phyloP scores from a whole-genome alignment of 352 stramenopile genomes.

The Phytophthora fragariae region DNA sequence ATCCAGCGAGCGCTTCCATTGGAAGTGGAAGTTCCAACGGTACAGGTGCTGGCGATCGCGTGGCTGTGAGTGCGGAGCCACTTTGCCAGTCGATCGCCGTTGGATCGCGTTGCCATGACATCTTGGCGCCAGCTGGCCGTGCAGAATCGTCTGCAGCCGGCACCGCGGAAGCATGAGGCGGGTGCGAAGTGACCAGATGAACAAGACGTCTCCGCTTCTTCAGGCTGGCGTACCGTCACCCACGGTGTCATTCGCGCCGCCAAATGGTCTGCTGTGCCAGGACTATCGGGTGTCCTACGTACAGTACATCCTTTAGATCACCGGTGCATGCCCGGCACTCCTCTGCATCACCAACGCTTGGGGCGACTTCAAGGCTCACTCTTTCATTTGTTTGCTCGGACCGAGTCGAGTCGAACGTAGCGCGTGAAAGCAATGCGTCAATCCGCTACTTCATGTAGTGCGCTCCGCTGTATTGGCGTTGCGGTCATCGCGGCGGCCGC shows the following conservation, averaged over 20 bases:
- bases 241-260: conserved; percentile 10
- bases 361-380: conserved; percentile 32
- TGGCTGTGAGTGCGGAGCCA: conserved; percentile 22
- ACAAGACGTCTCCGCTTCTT: conserved; percentile 35
- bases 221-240: conserved; percentile 5
- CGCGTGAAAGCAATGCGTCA: conserved; percentile 19
- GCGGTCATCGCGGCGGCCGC: conserved; percentile 19
- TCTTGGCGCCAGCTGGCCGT: conserved; percentile 19
- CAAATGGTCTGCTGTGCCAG: conserved; percentile 26
- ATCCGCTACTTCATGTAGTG: conserved; percentile 4
- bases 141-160: conserved; percentile 20
- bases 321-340: conserved; percentile 13
- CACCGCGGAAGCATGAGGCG: conserved; percentile 30
- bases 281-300: conserved; percentile 29
- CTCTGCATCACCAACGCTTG: conserved; percentile 20
- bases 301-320: conserved; percentile 14
- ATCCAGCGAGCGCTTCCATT: conserved; percentile 7
- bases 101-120: conserved; percentile 10
- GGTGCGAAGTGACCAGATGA: conserved; percentile 37
- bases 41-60: conserved; percentile 24
- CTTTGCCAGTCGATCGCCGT: conserved; percentile 23
- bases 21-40: background rate
- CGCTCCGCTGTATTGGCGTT: conserved; percentile 12
- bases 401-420: conserved; percentile 20
- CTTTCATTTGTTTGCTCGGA: conserved; percentile 32